Evolutionary conservation across 106 monocot species (phyloP).

Genomic region (Iris macrosiphon): DNA sequence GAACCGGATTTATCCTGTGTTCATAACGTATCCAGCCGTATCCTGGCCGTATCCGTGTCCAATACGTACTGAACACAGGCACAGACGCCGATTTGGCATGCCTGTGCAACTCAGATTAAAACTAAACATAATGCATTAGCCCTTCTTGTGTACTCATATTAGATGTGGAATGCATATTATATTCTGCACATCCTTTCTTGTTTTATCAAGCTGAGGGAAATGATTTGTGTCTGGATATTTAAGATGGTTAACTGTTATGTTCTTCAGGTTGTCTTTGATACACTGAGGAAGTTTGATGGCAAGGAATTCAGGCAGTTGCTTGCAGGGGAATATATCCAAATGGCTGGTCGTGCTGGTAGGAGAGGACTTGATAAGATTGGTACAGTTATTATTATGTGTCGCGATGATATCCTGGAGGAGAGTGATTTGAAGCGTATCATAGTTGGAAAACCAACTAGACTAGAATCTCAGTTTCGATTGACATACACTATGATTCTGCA

Average conservation of each 20-base stretch:
- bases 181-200: neutral
- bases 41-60: no score
- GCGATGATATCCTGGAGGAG: constrained; percentile 88
- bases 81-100: no score
- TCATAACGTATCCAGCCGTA: no score
- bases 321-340: constrained; percentile 98
- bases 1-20: no score
- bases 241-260: no score
- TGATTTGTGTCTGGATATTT: no score
- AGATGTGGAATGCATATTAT: no score
- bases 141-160: no score
- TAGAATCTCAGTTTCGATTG: constrained; percentile 91
- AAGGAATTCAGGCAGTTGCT: constrained; percentile 79
- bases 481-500: constrained; percentile 96
- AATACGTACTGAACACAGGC: no score
- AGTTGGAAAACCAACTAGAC: constrained; percentile 79
- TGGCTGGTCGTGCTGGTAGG: constrained; percentile 98
- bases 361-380: constrained; percentile 93
- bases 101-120: no score
- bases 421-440: constrained; percentile 78
- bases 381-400: constrained; percentile 90
- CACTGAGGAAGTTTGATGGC: constrained; percentile 91
- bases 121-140: no score
- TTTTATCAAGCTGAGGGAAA: no score
- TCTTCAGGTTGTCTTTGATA: constrained; percentile 82